Evolutionary conservation across 1,139 yeast species (phyloP), one percentile per base, ranked within the genome.

Genomic region (Groenewaldozyma sp.): DNA sequence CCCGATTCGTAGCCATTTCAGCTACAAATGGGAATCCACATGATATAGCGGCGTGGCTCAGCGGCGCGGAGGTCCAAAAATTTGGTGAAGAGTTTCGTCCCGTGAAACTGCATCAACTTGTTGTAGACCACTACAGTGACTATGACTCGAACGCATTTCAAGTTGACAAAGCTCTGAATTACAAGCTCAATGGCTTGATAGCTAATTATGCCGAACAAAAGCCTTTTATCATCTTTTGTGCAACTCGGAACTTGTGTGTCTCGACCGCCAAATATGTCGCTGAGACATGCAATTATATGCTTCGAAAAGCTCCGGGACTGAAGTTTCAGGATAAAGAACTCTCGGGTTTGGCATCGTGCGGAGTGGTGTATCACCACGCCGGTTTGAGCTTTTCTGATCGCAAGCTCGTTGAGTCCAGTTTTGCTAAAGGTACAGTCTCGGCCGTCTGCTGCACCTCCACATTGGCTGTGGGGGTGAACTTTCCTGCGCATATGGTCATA

Each of bases 391-490:
- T 78, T 46, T 68, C 67, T 3, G 96, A 87, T 55, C 71, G 98
- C 56, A 70, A 78, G 4, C 68, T 78, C 1, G 78, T 88, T 0
- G 98, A 91, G 60, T 91, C 83, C 53, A 64, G 84, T 34, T 91
- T 91, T 64, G 88, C 94, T 1, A 88, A 79, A 47, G 95, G 97
- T 3, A 78, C 80, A 42, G 63, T 86, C 22, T 79, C 77, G 51
- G 86, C 87, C 1, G 67, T 91, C 39, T 94, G 88, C 1, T 86
- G 94, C 0, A 91, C 98, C 1, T 95, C 97, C 0, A 91, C 98
- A 0, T 72, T 91, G 47, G 97, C 98, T 0, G 91, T 97, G 97
- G 98, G 98, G 69, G 96, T 91, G 29, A 91, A 91, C 56, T 70
- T 91, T 42, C 98, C 98, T 1, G 97, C 97, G 0, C 96, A 91